Evolutionary conservation across 805 yeast species (phyloP).

Genomic region (Kuraishia floccosa): DNA sequence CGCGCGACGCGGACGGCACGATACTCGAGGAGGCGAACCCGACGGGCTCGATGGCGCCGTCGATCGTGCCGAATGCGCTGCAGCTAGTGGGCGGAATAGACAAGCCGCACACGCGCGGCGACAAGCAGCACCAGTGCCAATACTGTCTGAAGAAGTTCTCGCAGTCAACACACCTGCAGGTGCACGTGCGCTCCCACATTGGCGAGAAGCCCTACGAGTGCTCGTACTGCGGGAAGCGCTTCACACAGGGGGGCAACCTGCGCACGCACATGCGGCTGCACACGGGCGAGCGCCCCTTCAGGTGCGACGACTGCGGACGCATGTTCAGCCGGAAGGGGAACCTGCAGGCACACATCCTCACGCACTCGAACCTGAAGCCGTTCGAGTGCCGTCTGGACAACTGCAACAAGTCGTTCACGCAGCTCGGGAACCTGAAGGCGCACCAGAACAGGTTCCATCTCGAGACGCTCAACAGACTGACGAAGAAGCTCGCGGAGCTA

Average conservation of each 20-base stretch:
- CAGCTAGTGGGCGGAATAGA: constrained; percentile 76
- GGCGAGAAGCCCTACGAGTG: constrained; percentile 82
- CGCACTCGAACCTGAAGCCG: constrained; percentile 74
- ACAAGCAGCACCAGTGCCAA: constrained; percentile 57
- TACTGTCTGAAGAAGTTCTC: constrained; percentile 75
- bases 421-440: constrained; percentile 85
- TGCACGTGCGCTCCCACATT: constrained; percentile 78
- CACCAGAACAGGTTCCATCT: constrained; percentile 88
- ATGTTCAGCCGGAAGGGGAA: constrained; percentile 86
- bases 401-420: constrained; percentile 81
- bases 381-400: constrained; percentile 69
- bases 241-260: constrained; percentile 85
- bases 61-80: constrained; percentile 43
- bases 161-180: constrained; percentile 87
- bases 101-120: constrained; percentile 33
- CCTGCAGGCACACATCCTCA: constrained; percentile 75
- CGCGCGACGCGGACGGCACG: constrained; percentile 60
- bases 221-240: constrained; percentile 64
- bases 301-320: constrained; percentile 66
- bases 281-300: constrained; percentile 87
- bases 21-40: constrained; percentile 33
- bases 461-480: constrained; percentile 55
- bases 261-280: constrained; percentile 79
- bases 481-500: constrained; percentile 54
- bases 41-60: constrained; percentile 15